A percentile compares a stretch with the other conserved stretches of the same genome.
Conservation (phyloP, 148 eudicot species). For the Polygonum aviculare region DNA sequence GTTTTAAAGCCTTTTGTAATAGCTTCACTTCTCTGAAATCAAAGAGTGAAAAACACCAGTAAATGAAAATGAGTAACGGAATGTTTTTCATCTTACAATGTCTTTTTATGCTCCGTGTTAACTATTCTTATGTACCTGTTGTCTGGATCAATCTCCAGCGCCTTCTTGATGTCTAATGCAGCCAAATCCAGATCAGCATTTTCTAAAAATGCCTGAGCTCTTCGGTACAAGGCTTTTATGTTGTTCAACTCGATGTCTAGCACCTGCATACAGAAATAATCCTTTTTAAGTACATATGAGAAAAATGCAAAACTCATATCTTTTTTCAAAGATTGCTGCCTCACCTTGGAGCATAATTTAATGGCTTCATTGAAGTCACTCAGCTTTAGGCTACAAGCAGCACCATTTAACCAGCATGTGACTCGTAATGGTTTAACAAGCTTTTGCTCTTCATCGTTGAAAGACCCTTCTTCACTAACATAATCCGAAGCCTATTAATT, state of each 20-base stretch:
- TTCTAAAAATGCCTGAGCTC: slow-evolving; percentile 54
- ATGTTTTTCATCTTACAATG: neutral
- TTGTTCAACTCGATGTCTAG: slow-evolving; percentile 43
- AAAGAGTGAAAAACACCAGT: neutral
- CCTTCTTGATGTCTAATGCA: slow-evolving; percentile 56
- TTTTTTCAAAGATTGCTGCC: neutral
- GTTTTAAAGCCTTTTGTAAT: slow-evolving; percentile 37
- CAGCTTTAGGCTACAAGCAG: slow-evolving; percentile 50
- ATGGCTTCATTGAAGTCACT: slow-evolving; percentile 37
- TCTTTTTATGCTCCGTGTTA: neutral
- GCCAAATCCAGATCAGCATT: slow-evolving; percentile 43
- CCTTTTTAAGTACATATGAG: neutral
- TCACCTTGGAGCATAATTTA: slow-evolving; percentile 55
- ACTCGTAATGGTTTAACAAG: slow-evolving; percentile 43
- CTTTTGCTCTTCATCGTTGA: slow-evolving; percentile 35
- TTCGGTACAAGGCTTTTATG: slow-evolving; percentile 54
- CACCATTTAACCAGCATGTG: slow-evolving; percentile 63
- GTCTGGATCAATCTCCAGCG: slow-evolving; percentile 48
- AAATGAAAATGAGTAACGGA: neutral
- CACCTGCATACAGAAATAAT: slow-evolving; percentile 25
- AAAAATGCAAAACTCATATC: neutral
- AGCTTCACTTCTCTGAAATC: slow-evolving; percentile 50
- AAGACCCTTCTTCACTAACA: slow-evolving; percentile 40
- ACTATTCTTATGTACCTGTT: slow-evolving; percentile 29
- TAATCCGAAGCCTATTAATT: slow-evolving; percentile 45